Conservation (phyloP, 2,329 filamentous ascomycete genomes). For the Alternaria metachromatica region DNA sequence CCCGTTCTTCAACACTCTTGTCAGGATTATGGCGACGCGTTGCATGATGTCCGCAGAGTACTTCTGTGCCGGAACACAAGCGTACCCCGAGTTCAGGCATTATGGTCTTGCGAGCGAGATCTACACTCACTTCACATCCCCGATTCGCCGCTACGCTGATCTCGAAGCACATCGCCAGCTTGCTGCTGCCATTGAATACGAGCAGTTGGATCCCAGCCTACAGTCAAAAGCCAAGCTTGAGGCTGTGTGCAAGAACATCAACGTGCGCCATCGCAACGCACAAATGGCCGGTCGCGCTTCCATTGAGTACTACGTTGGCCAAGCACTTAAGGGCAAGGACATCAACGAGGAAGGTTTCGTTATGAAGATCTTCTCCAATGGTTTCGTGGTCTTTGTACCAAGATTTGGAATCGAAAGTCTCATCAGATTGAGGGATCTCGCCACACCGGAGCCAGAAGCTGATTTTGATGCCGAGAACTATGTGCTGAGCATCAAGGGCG, state of each 20-base stretch:
- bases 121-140: constrained; percentile 98
- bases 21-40: constrained; percentile 95
- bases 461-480: constrained; percentile 88
- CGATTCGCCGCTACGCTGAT: constrained; percentile 97
- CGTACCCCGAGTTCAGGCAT: constrained; percentile 93
- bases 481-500: constrained; percentile 67
- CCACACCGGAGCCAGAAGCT: constrained; percentile 75
- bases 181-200: constrained; percentile 93
- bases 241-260: constrained; percentile 97
- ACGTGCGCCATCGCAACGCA: constrained; percentile 94
- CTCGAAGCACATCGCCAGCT: constrained; percentile 92
- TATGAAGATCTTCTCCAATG: constrained; percentile 97
- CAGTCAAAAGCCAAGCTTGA: constrained; percentile 86
- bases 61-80: constrained; percentile 92
- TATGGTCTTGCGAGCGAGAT: constrained; percentile 96
- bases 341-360: constrained; percentile 91
- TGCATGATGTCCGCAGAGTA: constrained; percentile 99
- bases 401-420: constrained; percentile 94
- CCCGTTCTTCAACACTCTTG: constrained; percentile 97
- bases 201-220: constrained; percentile 79
- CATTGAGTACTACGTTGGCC: constrained; percentile 97
- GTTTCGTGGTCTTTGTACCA: constrained; percentile 94
- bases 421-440: constrained; percentile 84
- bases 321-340: constrained; percentile 81
- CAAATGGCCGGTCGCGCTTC: constrained; percentile 93